Evolutionary conservation across 176 grass and related monocot genomes (phyloP).

Genomic region (Zea luxurians): DNA sequence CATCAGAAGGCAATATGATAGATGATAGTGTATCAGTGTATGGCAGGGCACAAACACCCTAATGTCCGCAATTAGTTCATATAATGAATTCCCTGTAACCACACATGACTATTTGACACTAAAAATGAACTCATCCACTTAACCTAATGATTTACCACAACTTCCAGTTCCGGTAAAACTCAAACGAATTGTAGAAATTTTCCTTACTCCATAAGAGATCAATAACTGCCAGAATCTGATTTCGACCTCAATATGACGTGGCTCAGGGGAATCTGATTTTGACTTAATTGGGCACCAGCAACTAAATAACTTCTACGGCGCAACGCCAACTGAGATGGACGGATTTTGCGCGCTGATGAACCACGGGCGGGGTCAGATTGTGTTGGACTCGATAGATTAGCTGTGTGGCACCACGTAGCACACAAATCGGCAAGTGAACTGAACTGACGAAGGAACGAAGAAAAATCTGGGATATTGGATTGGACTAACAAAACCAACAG

Average conservation of each 20-base stretch:
- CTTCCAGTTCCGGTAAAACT: background rate
- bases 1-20: background rate
- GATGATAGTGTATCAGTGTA: background rate
- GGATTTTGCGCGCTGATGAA: background rate
- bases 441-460: background rate
- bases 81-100: slow-evolving; percentile 29
- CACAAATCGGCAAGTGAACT: background rate
- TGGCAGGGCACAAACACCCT: too few relatives aligned
- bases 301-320: background rate
- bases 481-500: too few relatives aligned
- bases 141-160: background rate
- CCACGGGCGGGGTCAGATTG: background rate
- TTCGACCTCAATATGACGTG: background rate
- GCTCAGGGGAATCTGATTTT: too few relatives aligned
- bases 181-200: background rate
- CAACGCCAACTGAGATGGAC: background rate
- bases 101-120: background rate
- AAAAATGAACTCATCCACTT: background rate
- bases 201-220: background rate
- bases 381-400: background rate
- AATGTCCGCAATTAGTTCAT: too few relatives aligned
- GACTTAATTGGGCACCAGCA: too few relatives aligned
- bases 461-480: too few relatives aligned
- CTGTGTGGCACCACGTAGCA: background rate
- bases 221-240: background rate